Evolutionary conservation across 75 land plant species (phyloP).

Genomic region (Chamaecyparis obtusa): DNA sequence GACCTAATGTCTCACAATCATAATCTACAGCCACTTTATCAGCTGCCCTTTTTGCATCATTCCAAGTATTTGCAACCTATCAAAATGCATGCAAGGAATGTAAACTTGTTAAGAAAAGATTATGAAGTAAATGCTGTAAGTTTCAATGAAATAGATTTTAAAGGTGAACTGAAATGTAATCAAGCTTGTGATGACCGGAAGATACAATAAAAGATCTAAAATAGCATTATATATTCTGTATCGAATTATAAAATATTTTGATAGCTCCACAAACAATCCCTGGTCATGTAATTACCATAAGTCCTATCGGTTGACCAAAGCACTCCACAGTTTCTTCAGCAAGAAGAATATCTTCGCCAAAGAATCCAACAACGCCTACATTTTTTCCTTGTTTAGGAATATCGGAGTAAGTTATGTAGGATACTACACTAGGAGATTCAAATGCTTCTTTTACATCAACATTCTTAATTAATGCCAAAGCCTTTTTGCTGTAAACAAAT

Average conservation of each 20-base stretch:
- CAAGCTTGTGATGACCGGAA: background rate
- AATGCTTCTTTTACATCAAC: conserved; percentile 34
- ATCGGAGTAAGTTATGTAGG: conserved; percentile 54
- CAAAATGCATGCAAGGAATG: background rate
- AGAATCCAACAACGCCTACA: conserved; percentile 40
- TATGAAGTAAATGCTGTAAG: background rate
- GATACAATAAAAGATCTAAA: background rate
- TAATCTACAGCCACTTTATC: conserved; percentile 60
- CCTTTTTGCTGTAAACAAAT: conserved; percentile 62
- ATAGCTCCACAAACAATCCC: background rate
- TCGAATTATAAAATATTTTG: background rate
- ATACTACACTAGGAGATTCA: conserved; percentile 32
- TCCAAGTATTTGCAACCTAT: conserved; percentile 84
- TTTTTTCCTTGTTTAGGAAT: conserved; percentile 76
- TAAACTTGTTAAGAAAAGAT: background rate
- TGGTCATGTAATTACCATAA: conserved; percentile 54
- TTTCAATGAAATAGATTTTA: background rate
- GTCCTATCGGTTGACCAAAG: conserved; percentile 76
- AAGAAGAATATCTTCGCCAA: conserved; percentile 55
- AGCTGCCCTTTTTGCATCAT: conserved; percentile 64
- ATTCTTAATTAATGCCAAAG: conserved; percentile 61
- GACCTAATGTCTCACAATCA: conserved; percentile 51
- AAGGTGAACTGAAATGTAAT: background rate
- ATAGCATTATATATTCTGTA: background rate
- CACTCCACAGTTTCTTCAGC: conserved; percentile 49